Evolutionary conservation across 768 basidiomycete genomes (phyloP).

Genomic region (Rhodotorula kratochvilovae): DNA sequence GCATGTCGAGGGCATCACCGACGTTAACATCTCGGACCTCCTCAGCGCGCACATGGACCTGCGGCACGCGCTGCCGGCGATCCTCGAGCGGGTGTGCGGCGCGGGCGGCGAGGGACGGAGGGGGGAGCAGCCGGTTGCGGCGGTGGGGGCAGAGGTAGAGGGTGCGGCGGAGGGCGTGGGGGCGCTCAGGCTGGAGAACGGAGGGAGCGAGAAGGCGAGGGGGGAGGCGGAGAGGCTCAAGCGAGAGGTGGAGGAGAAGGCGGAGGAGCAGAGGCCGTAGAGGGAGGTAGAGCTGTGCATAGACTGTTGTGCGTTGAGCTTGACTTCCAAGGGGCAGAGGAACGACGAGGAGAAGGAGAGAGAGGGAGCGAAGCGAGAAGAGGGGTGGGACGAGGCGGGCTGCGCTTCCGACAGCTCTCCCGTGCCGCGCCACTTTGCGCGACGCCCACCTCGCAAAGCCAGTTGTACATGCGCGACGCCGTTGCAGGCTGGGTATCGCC

Average conservation of each 20-base stretch:
- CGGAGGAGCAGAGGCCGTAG: too few relatives aligned
- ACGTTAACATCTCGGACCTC: constrained; percentile 18
- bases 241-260: background rate
- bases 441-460: too few relatives aligned
- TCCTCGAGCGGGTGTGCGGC: constrained; percentile 14
- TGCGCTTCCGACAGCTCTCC: too few relatives aligned
- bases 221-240: background rate
- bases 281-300: background rate
- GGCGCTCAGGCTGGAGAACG: background rate
- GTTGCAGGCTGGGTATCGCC: background rate
- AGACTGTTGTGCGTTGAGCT: background rate
- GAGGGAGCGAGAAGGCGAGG: background rate
- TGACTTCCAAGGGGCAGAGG: too few relatives aligned
- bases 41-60: constrained; percentile 19
- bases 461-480: too few relatives aligned
- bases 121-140: background rate
- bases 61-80: constrained; percentile 2
- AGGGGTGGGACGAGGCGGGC: too few relatives aligned
- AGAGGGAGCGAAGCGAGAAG: background rate
- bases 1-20: constrained; percentile 19
- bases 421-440: too few relatives aligned
- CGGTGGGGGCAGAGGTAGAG: background rate
- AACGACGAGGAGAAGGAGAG: too few relatives aligned
- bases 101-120: background rate
- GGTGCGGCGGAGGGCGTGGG: background rate